These are phyloP conservation scores for Suillus brevipes DNA, from an alignment of 768 basidiomycete genomes.

Conservation along the genomic window DNA sequence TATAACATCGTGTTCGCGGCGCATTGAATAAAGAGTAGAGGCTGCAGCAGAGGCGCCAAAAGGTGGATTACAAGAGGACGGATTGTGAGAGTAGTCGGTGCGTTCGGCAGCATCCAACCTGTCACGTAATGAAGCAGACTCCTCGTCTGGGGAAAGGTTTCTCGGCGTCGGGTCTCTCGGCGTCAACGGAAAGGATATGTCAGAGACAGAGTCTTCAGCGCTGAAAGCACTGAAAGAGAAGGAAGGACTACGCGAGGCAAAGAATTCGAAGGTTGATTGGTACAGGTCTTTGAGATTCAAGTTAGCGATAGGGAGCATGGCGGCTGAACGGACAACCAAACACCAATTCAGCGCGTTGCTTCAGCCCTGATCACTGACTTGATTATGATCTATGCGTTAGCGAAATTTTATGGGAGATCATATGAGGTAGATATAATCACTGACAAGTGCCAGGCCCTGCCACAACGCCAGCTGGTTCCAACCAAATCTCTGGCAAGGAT, in stretches of 20 bases:
- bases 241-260: constrained; percentile 46
- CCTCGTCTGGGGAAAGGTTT: constrained; percentile 39
- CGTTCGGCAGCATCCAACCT: constrained; percentile 40
- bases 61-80: constrained; percentile 30
- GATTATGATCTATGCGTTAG: constrained; percentile 17
- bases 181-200: constrained; percentile 28
- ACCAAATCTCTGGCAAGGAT: not conserved
- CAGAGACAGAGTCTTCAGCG: constrained; percentile 30
- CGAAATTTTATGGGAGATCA: constrained; percentile 11
- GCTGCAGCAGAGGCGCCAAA: constrained; percentile 41
- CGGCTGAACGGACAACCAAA: constrained; percentile 38
- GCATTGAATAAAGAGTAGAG: constrained; percentile 42
- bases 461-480: not conserved
- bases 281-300: constrained; percentile 49
- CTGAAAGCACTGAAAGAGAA: constrained; percentile 28
- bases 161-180: constrained; percentile 30
- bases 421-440: constrained; percentile 4
- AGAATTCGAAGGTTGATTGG: constrained; percentile 60
- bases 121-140: constrained; percentile 47
- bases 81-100: constrained; percentile 31
- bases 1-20: constrained; percentile 56
- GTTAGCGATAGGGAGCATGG: constrained; percentile 49
- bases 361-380: constrained; percentile 35
- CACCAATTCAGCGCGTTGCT: constrained; percentile 17
- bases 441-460: constrained; percentile 1